Evolutionary conservation across 768 basidiomycete species (phyloP), one percentile per base, ranked within the genome.

Genomic region (Mrakia gelida): DNA sequence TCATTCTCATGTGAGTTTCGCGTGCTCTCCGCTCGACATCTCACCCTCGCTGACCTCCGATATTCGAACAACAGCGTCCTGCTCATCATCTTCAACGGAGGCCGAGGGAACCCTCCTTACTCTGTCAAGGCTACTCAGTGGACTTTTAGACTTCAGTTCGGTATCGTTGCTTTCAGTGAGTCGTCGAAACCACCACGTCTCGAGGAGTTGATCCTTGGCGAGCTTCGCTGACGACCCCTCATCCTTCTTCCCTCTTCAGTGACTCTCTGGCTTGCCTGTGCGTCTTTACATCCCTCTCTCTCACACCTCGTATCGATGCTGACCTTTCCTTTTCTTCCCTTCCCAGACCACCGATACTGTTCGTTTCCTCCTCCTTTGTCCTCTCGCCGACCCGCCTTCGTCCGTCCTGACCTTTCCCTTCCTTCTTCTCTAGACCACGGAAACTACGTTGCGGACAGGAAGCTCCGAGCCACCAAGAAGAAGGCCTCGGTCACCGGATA

Each of bases 101-200:
- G 78, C 45, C 52, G 56, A 3, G 73, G 74, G 30, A 76, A 76
- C 70, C 70, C 74, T 6, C 78, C 78, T 15, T 86, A 85, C 81
- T 80, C 81, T 5, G 73, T 59, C 1, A 78, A 81, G 21, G 80
- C 84, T 2, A 83, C 84, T 7, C 86, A 86, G 78, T 84, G 83
- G 82, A 86, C 85, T 1, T 86, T 84, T 83, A 81, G 86, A 63
- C 83, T 86, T 41, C 82, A 84, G 49, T 86, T 86, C 80, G 86
- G 81, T 26, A 81, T 86, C 80, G 84, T 86, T 80, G 84, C 82
- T n/a, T 78, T 83, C 49, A 83, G 38, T 38, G 38, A 38, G 38
- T 38, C 38, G 3, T 8, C 38, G 38, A 38, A 38, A 38, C n/a
- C n/a, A n/a, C n/a, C n/a, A 38, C 38, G 38, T 38, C 38, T 38